phyloP scores from a whole-genome alignment of 805 yeast species.

The Nakazawaea pomicola region DNA sequence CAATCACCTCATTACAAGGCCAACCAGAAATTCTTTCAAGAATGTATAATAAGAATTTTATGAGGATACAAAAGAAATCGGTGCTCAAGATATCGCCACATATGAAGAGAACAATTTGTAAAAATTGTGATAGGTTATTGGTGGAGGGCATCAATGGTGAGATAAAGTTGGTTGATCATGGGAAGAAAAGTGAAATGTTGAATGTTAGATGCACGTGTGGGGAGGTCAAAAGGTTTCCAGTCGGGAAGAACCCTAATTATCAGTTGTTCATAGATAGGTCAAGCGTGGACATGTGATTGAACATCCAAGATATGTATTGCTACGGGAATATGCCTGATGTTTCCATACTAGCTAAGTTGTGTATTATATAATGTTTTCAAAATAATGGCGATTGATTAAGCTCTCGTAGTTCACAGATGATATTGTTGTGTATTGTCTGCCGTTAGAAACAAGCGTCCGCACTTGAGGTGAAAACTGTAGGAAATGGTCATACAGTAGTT shows the following conservation, averaged over 20 bases:
- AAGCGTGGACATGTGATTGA: neutral
- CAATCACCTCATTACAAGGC: constrained; percentile 23
- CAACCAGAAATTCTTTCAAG: constrained; percentile 44
- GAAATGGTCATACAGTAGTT: too few species aligned
- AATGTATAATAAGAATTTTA: constrained; percentile 48
- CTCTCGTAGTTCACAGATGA: too few species aligned
- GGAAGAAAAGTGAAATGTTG: constrained; percentile 38
- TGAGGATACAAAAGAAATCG: constrained; percentile 59
- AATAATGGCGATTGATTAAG: too few species aligned
- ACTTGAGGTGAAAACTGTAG: too few species aligned
- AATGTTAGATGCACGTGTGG: constrained; percentile 53
- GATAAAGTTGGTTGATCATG: constrained; percentile 23
- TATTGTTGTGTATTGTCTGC: too few species aligned
- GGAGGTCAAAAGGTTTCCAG: constrained; percentile 48
- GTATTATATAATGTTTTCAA: too few species aligned
- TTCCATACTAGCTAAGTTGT: too few species aligned
- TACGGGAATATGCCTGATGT: too few species aligned
- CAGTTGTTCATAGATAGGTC: constrained; percentile 29
- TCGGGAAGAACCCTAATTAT: constrained; percentile 51
- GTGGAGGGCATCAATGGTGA: constrained; percentile 39
- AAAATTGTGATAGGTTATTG: constrained; percentile 50
- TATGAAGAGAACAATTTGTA: constrained; percentile 67
- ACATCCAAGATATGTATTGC: neutral
- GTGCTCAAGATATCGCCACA: constrained; percentile 61
- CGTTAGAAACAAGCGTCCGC: too few species aligned